phyloP scores from a whole-genome alignment of 257 asterid genomes.

The Capsicum pubescens region DNA sequence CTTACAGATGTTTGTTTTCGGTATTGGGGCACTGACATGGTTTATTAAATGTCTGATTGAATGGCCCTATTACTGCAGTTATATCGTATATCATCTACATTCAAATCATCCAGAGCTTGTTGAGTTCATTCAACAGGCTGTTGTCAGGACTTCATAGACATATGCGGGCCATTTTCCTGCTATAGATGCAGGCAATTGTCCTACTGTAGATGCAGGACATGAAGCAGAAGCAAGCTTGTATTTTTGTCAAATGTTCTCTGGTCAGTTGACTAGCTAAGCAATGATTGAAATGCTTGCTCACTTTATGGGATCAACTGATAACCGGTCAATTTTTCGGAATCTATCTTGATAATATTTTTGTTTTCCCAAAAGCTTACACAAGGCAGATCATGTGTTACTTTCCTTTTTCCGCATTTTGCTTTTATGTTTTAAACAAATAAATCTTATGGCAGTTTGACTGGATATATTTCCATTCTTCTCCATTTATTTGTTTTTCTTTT shows the following conservation, averaged over 20 bases:
- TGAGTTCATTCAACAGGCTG: slow-evolving; percentile 64
- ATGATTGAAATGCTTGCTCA: slow-evolving; percentile 43
- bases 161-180: slow-evolving; percentile 44
- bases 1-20: slow-evolving; percentile 87
- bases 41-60: slow-evolving; percentile 86
- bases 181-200: slow-evolving; percentile 21
- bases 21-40: slow-evolving; percentile 82
- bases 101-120: slow-evolving; percentile 69
- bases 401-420: slow-evolving; percentile 54
- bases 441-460: neutral
- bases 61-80: slow-evolving; percentile 96
- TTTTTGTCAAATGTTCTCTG: slow-evolving; percentile 66
- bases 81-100: slow-evolving; percentile 68
- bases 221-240: neutral
- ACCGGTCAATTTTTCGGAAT: too few relatives aligned
- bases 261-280: slow-evolving; percentile 66
- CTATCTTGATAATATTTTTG: too few relatives aligned
- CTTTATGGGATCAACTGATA: too few relatives aligned
- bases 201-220: neutral
- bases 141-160: slow-evolving; percentile 63
- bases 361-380: too few relatives aligned
- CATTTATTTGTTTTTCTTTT: neutral
- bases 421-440: neutral
- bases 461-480: neutral
- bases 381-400: neutral